These are phyloP conservation scores for Hypericum perforatum DNA, from an alignment of 345 rosid species.

Conservation along the genomic window DNA sequence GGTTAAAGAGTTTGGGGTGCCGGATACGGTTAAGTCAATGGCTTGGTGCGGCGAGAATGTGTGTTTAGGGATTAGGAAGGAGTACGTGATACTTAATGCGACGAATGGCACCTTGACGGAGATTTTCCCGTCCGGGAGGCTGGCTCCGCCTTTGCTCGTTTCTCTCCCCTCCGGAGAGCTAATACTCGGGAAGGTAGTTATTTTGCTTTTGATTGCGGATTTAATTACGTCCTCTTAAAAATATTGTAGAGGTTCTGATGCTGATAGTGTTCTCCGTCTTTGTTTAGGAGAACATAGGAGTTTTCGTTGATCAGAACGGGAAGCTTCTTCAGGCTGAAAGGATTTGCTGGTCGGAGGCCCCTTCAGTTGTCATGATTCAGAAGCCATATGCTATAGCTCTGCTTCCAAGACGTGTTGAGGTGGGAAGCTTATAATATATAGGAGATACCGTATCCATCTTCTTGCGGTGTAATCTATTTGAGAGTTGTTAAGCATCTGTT, in stretches of 20 bases:
- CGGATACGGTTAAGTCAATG: conserved; percentile 84
- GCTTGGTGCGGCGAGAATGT: conserved; percentile 98
- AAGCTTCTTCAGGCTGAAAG: conserved; percentile 88
- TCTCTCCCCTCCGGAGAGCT: conserved; percentile 90
- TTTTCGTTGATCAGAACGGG: conserved; percentile 95
- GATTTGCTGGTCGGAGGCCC: conserved; percentile 97
- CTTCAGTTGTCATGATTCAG: conserved; percentile 65
- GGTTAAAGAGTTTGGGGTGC: conserved; percentile 89
- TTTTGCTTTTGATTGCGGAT: not conserved
- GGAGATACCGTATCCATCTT: too few species aligned
- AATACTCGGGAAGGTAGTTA: conserved; percentile 78
- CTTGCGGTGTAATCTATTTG: too few species aligned
- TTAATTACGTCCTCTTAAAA: not conserved
- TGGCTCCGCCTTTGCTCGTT: conserved; percentile 74
- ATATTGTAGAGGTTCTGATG: not conserved
- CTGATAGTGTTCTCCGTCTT: not conserved
- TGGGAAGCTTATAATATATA: conserved; percentile 11
- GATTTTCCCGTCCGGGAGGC: conserved; percentile 88
- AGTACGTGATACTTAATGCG: conserved; percentile 71
- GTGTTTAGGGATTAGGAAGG: conserved; percentile 79
- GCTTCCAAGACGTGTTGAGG: conserved; percentile 93
- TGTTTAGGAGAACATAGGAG: conserved; percentile 86
- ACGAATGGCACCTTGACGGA: conserved; percentile 72
- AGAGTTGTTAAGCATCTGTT: too few species aligned
- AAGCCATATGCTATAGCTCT: conserved; percentile 80